phyloP scores from a whole-genome alignment of 371 early-diverging fungal species.

The Blastocladiella emersonii region DNA sequence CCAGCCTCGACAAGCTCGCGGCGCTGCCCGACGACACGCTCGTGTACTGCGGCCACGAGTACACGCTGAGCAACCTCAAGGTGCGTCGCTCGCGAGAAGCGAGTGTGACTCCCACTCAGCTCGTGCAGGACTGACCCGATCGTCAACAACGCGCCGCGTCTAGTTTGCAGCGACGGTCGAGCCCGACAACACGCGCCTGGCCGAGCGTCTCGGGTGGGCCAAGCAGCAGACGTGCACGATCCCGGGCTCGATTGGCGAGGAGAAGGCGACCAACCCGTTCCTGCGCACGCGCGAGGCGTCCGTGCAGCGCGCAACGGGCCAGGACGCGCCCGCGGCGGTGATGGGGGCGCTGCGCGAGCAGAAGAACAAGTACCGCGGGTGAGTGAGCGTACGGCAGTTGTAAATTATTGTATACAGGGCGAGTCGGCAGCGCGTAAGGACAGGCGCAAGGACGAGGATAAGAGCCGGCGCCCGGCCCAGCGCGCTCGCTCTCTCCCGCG shows the following conservation, averaged over 20 bases:
- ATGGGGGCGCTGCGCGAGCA: constrained; percentile 57
- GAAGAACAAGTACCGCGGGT: constrained; percentile 45
- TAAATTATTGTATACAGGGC: too few species aligned
- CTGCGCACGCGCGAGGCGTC: constrained; percentile 47
- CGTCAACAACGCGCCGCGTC: too few species aligned
- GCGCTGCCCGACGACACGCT: constrained; percentile 62
- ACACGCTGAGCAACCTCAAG: constrained; percentile 53
- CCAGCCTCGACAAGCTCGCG: constrained; percentile 46
- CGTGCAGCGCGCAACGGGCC: constrained; percentile 25
- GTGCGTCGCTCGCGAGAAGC: constrained; percentile 7
- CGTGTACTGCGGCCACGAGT: constrained; percentile 89
- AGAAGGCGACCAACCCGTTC: constrained; percentile 73
- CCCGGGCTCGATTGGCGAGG: constrained; percentile 77
- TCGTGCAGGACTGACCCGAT: background rate
- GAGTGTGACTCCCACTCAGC: background rate
- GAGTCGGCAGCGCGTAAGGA: too few species aligned
- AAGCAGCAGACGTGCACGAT: constrained; percentile 43
- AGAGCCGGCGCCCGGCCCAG: too few species aligned
- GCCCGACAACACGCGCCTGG: constrained; percentile 13
- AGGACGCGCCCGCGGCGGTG: constrained; percentile 55
- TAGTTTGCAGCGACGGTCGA: constrained; percentile 41
- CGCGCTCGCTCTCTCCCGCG: too few species aligned
- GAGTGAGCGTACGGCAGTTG: too few species aligned
- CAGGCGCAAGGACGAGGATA: too few species aligned
- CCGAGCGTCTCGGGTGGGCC: constrained; percentile 43